These are phyloP conservation scores for Quercus phellos DNA, from an alignment of 331 rosid species.

Conservation along the genomic window DNA sequence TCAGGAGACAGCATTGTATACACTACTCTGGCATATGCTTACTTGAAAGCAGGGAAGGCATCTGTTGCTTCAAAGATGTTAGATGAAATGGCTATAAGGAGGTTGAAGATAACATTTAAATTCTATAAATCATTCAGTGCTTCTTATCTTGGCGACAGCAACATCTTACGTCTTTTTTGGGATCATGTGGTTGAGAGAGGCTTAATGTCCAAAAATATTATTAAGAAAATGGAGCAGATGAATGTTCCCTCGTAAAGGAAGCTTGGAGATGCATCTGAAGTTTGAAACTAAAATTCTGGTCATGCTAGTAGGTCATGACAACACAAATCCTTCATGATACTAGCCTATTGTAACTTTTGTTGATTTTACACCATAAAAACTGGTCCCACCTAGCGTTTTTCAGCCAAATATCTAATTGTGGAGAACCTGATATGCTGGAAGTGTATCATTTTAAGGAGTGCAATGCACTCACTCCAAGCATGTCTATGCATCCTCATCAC, in stretches of 20 bases:
- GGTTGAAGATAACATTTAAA: constrained; percentile 61
- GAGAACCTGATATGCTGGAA: background rate
- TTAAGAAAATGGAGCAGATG: constrained; percentile 45
- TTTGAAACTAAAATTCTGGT: background rate
- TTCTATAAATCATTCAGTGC: constrained; percentile 53
- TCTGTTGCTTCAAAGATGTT: constrained; percentile 40
- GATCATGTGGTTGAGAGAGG: constrained; percentile 58
- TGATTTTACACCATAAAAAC: background rate
- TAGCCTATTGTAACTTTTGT: background rate
- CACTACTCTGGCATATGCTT: constrained; percentile 64
- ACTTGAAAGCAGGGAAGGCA: constrained; percentile 61
- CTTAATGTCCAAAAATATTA: constrained; percentile 58
- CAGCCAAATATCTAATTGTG: background rate
- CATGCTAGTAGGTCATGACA: background rate
- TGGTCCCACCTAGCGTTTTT: background rate
- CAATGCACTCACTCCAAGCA: background rate
- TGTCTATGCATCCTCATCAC: background rate
- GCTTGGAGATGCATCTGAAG: background rate
- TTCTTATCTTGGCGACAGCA: constrained; percentile 35
- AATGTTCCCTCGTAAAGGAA: background rate
- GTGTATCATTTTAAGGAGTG: background rate
- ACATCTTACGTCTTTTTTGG: constrained; percentile 56
- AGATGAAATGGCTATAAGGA: constrained; percentile 60
- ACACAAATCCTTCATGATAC: background rate
- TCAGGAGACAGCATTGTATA: constrained; percentile 63